phyloP scores from a whole-genome alignment of 78 protist species.

The Diacronema lutheri region DNA sequence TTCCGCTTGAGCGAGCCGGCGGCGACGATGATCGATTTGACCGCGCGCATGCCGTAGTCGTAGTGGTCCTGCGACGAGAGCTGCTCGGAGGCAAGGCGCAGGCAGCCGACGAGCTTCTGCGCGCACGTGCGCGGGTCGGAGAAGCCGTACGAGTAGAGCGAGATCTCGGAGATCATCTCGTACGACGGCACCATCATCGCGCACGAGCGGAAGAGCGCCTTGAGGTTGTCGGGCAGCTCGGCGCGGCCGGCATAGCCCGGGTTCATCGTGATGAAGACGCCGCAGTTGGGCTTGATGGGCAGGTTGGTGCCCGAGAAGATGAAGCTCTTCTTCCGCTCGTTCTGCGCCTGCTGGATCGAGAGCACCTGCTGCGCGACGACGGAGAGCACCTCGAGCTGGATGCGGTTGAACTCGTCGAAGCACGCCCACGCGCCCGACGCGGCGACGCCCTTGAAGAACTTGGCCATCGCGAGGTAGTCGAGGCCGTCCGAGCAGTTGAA shows the following conservation, averaged over 20 bases:
- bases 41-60: slow-evolving; percentile 72
- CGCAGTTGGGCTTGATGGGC: slow-evolving; percentile 46
- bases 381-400: slow-evolving; percentile 65
- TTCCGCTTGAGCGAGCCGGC: slow-evolving; percentile 59
- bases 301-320: slow-evolving; percentile 35
- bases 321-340: not conserved
- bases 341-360: slow-evolving; percentile 45
- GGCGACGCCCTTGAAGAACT: slow-evolving; percentile 78
- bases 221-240: slow-evolving; percentile 71
- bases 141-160: slow-evolving; percentile 79
- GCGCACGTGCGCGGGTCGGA: slow-evolving; percentile 33
- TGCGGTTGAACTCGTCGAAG: slow-evolving; percentile 90
- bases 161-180: slow-evolving; percentile 87
- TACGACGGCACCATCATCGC: slow-evolving; percentile 92
- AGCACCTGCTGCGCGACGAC: slow-evolving; percentile 63
- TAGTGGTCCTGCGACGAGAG: slow-evolving; percentile 60
- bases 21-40: slow-evolving; percentile 60
- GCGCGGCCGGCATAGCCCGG: slow-evolving; percentile 83
- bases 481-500: slow-evolving; percentile 82
- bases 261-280: slow-evolving; percentile 85
- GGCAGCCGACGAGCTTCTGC: slow-evolving; percentile 35
- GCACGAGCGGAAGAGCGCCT: slow-evolving; percentile 83
- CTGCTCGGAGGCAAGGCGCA: slow-evolving; percentile 50
- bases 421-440: slow-evolving; percentile 78
- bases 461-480: slow-evolving; percentile 46